Base-by-base conservation (phyloP, 805 yeast genomes). In the Candida glaebosa region DNA sequence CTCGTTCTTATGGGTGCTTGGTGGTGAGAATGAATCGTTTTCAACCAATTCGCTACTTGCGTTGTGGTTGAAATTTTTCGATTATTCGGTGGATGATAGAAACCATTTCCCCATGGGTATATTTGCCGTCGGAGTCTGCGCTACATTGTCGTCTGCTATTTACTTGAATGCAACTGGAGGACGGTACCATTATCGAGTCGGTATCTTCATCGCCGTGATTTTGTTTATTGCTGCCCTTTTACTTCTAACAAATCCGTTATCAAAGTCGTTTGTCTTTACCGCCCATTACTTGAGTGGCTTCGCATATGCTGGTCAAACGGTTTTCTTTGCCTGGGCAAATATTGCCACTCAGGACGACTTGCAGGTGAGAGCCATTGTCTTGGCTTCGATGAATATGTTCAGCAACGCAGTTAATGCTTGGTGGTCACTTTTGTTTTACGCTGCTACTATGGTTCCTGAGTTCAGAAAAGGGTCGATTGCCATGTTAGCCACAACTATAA, bases 341-440 rank as follows among this genome's bases (percentile, higher is more conserved):
- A 63, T 76, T 36, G 76, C 78, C 1, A 76, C 82, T 46, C 69
- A 73, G 24, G 69, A 76, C 46, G 87, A 82, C 55, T 56, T 77
- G 18, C 79, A 81, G 61, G 83, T 78, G 51, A 67, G 86, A 52
- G 83, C 86, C 0, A 65, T 81, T 36, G 82, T 79, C 1, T 61
- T 81, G 37, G 86, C 82, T 0, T 77, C 82, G 0, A 79, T 79
- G 83, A 79, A 79, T 56, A 78, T 78, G 81, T 77, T 78, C 56
- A 73, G 79, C 20, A 73, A 76, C 50, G 80, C 82, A 2, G 78
- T 79, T 6, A 79, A 78, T 53, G 81, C 83, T 2, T 79, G 84
- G 84, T 79, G 83, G 82, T 67, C 78, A 1, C 44, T 80, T 14
- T 37, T 79, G 2, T 77, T 80, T 50, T 80, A 67, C 48, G 58